Evolutionary conservation across 257 asterid genomes (phyloP).

Genomic region (Primulina huaijiensis): DNA sequence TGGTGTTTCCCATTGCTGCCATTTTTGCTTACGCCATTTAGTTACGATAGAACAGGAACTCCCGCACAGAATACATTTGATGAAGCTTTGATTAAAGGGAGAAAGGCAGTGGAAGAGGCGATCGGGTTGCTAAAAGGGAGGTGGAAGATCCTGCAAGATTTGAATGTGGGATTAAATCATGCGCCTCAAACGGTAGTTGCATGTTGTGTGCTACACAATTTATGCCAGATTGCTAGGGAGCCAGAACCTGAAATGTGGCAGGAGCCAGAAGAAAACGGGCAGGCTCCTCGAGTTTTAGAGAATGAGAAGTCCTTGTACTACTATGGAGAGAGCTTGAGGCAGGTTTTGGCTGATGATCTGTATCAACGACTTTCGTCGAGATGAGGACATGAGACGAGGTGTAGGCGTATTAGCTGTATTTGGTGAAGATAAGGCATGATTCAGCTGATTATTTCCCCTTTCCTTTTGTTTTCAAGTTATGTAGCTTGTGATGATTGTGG

Average conservation of each 20-base stretch:
- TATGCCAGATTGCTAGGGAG: conserved; percentile 95
- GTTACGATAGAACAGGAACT: conserved; percentile 60
- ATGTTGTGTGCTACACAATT: conserved; percentile 92
- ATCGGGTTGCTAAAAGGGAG: conserved; percentile 90
- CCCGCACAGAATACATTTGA: conserved; percentile 85
- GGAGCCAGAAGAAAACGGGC: conserved; percentile 93
- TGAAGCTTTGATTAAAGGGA: conserved; percentile 75
- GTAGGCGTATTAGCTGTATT: conserved; percentile 2
- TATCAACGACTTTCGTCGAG: conserved; percentile 82
- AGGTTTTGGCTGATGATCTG: conserved; percentile 83
- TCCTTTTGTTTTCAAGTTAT: conserved; percentile 16
- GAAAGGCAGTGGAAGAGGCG: conserved; percentile 83
- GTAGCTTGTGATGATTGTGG: conserved; percentile 18
- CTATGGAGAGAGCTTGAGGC: conserved; percentile 79
- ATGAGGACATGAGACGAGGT: conserved; percentile 32
- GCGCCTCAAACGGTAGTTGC: conserved; percentile 95
- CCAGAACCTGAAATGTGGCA: conserved; percentile 96
- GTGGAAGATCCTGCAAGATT: conserved; percentile 90
- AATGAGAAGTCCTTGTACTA: conserved; percentile 71
- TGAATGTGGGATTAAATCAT: conserved; percentile 88
- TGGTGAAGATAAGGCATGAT: conserved; percentile 32
- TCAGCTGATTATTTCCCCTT: conserved; percentile 16
- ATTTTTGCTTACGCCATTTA: conserved; percentile 75
- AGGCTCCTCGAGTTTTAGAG: conserved; percentile 71
- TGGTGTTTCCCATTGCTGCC: conserved; percentile 86